Conservation (phyloP, 2,329 filamentous ascomycete genomes). For the Nannizziopsis barbatae region DNA sequence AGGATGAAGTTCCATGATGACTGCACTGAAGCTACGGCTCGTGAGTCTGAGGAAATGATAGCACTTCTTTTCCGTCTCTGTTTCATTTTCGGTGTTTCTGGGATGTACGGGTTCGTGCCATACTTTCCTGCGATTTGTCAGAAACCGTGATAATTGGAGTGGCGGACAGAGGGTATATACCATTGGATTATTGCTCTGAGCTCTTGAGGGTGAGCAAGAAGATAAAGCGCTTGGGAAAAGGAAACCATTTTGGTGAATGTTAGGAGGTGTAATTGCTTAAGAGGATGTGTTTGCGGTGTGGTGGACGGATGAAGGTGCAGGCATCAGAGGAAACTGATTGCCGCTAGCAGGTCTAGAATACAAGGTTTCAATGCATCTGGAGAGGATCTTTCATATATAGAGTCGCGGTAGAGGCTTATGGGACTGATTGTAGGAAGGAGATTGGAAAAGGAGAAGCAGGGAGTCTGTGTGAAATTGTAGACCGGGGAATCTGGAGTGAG, state of each 20-base stretch:
- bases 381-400: too few relatives aligned
- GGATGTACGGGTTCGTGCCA: slow-evolving; percentile 92
- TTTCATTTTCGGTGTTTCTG: slow-evolving; percentile 66
- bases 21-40: slow-evolving; percentile 81
- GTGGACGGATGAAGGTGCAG: too few relatives aligned
- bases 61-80: slow-evolving; percentile 63
- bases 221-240: slow-evolving; percentile 52
- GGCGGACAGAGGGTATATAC: slow-evolving; percentile 37
- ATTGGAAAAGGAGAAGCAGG: too few relatives aligned
- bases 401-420: too few relatives aligned
- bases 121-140: slow-evolving; percentile 56
- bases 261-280: background rate
- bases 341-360: too few relatives aligned
- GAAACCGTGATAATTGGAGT: background rate
- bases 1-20: slow-evolving; percentile 91
- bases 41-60: slow-evolving; percentile 78
- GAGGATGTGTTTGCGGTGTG: background rate
- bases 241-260: slow-evolving; percentile 28
- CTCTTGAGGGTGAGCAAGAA: slow-evolving; percentile 62
- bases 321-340: too few relatives aligned
- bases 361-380: too few relatives aligned
- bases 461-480: too few relatives aligned
- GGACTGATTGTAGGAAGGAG: too few relatives aligned
- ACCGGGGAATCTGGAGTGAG: too few relatives aligned
- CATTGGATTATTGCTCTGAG: slow-evolving; percentile 80